Evolutionary conservation across 495 filamentous ascomycete species (phyloP), one percentile per base, ranked within the genome.

Genomic region (Penicillium alfredii): DNA sequence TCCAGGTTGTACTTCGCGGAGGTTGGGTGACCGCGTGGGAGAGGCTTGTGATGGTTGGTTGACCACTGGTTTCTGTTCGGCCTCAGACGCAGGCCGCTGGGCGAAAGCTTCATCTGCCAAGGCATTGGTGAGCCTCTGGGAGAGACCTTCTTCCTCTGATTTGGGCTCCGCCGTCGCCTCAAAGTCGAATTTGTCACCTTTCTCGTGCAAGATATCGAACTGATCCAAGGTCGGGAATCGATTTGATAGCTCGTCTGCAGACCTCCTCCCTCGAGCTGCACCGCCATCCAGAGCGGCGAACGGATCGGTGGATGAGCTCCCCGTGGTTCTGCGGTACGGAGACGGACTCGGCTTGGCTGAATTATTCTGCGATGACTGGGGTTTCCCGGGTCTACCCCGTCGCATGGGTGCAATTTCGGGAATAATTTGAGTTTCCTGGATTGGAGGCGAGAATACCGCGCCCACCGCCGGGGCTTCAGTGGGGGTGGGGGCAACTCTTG

Each of bases 371-470:
- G 66, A 61, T 4, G 52, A 49, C 20, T 50, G 46, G n/a, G 67
- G 53, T 22, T 76, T 80, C 4, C 78, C 73, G 6, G 88, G 84
- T 35, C 92, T 77, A 6, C 92, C 92, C 56, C 92, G 76, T 28
- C 93, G 73, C 92, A 97, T 97, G 5, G 92, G 92, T 38, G 82
- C 82, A 44, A 98, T 87, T 40, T 97, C 89, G 4, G 93, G 93
- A 40, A 96, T 79, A 6, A 73, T 63, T 40, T 81, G 75, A 22
- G 81, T 77, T 47, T 83, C 73, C 44, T 83, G 76, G 23, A 73
- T 54, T 9, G 79, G 71, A 32, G 76, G 69, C 23, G 83, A 79
- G 40, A 82, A 81, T 12, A 77, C 76, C 12, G 87, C 78, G 1
- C 86, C 87, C 6, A 83, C 69, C 9, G 77, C 73, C 4, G 82